phyloP scores from a whole-genome alignment of 2,329 filamentous ascomycete species.

The Calonectria ilicicola region DNA sequence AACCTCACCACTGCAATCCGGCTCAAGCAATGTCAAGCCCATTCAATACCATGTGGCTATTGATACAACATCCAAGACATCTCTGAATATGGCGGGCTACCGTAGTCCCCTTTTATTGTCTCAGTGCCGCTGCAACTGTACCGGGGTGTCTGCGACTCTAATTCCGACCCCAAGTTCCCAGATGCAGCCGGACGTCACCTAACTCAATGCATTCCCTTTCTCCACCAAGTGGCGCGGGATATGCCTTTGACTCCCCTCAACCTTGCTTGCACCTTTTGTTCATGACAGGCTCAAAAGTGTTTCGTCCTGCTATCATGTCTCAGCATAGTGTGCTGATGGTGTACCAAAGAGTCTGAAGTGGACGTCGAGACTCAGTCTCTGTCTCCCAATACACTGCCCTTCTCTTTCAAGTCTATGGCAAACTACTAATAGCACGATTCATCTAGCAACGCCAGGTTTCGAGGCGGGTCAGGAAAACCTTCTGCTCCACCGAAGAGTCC shows the following conservation, averaged over 20 bases:
- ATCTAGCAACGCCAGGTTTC: conserved; percentile 68
- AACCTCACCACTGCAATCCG: conserved; percentile 5
- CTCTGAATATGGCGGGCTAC: conserved; percentile 17
- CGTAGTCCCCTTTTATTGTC: conserved; percentile 13
- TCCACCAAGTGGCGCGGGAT: background rate
- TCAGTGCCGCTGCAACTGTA: background rate
- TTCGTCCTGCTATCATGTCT: conserved; percentile 35
- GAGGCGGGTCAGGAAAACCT: conserved; percentile 65
- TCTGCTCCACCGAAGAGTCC: conserved; percentile 66
- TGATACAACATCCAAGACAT: conserved; percentile 36
- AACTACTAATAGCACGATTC: conserved; percentile 42
- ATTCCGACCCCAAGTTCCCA: background rate
- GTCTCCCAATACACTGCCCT: conserved; percentile 19
- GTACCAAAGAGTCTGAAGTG: conserved; percentile 3
- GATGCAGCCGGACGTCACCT: conserved; percentile 23
- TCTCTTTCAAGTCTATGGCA: conserved; percentile 11
- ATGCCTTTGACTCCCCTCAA: conserved; percentile 3
- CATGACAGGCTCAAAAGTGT: conserved; percentile 25
- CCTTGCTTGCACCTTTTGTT: conserved; percentile 26
- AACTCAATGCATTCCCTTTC: conserved; percentile 21
- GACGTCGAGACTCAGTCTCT: conserved; percentile 9
- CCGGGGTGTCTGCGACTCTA: background rate
- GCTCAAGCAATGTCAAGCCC: conserved; percentile 19
- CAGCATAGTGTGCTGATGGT: conserved; percentile 38
- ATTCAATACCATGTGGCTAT: conserved; percentile 34